Base-by-base conservation (phyloP, 768 basidiomycete species). In the Cyclocybe cylindracea region DNA sequence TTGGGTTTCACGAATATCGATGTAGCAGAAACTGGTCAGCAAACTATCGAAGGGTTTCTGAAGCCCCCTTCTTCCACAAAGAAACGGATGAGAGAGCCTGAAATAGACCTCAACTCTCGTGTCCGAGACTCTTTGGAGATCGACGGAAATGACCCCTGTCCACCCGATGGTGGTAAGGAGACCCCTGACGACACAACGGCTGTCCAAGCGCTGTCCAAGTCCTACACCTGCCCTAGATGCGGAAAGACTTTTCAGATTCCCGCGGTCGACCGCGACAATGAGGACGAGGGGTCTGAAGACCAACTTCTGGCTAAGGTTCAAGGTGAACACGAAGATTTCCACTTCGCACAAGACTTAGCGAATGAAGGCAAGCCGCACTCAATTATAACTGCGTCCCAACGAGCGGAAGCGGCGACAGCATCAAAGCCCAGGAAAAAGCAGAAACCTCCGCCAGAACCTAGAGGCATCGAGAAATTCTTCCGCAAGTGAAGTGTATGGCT, bases 11-110 rank as follows among this genome's bases (percentile, higher is more conserved):
- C 85, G 5, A 91, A 91, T 2, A 82, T 97, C 36, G 91, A 88
- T 58, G 71, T 76, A 1, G 69, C 81, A 39, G 92, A 93, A 63
- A 69, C 73, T 1, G 95, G 95, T 10, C 96, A 98, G 66, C 81
- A 80, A 54, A 87, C 81, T 33, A 96, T 99, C 49, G 89, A 96
- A 65, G 84, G 86, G 1, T 99, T 98, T 69, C 83, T 99, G 51
- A 79, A 75, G 62, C 66, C 61, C 47, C 58, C 57, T 46, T 67
- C 64, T 45, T 42, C 66, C 39, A 59, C 60, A 18, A 81, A 55
- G 32, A 60, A 84, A 60, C 77, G 77, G 44, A 49, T 67, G 35
- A 64, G 75, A 46, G 73, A 74, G 18, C 45, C 45, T 34, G 53
- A 51, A 19, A 46, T 5, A 38, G 49, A 39, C 35, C 51, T 37